Evolutionary conservation across 441 rosid genomes (phyloP), one percentile per base, ranked within the genome.

Genomic region (Bocquillonia castaneifolia): DNA sequence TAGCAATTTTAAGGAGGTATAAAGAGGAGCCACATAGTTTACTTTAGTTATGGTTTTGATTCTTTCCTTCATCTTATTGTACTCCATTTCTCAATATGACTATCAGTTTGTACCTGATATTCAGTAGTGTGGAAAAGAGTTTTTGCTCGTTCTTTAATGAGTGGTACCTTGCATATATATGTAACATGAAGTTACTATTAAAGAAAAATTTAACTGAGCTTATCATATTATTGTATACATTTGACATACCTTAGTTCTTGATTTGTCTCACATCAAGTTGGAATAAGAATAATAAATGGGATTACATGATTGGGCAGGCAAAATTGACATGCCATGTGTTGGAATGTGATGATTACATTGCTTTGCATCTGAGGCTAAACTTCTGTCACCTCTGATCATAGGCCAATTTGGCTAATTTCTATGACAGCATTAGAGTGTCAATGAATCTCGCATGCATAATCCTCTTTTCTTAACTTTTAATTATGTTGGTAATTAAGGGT

Each of bases 1-100:
- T 55, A 76, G 80, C 54, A 57, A 77, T 69, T 76, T 22, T 70
- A 69, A 78, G 82, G 80, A 82, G 74, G 79, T 78, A 73, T 69
- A 68, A 70, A 59, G 59, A 60, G 76, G 77, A 76, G 70, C 53
- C 31, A 66, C 62, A 51, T 54, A 69, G 69, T 70, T 31, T 17
- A 31, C 37, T 68, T 34, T 63, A 51, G 79, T 72, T 63, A 44
- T 65, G 59, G 66, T 71, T 57, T 72, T 50, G 31, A 42, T 70
- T 36, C 31, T 60, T 39, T 25, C 28, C 39, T 31, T 61, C 9
- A 10, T 29, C 40, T 31, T 47, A 26, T 57, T 45, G 1, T 25
- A 31, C 12, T 23, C 17, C 25, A n/a, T 32, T 51, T 56, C 39
- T 44, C 36, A 28, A 48, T 56, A 39, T 50, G 14, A 22, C 4